Base-by-base conservation (phyloP, 805 yeast species). In the Brettanomyces nanus region DNA sequence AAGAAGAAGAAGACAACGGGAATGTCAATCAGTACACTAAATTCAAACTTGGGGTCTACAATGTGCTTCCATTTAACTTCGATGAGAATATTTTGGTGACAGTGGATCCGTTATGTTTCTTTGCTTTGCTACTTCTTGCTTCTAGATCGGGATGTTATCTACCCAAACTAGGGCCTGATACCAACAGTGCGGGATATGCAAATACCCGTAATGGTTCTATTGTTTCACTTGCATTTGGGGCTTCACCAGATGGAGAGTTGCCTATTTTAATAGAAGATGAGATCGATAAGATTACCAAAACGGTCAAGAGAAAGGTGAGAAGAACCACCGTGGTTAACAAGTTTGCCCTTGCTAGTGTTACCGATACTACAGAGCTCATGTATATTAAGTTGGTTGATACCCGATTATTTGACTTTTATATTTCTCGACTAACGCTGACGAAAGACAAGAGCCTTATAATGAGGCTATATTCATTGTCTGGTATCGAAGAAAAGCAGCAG, bases 251-350 rank as follows among this genome's bases (percentile, higher is more conserved):
- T 40, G 67, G 68, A 11, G 65, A 67, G 17, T 52, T 80, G 15
- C 86, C 86, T 0, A 56, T 78, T 1, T 57, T 76, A 10, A 58
- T 79, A 2, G 85, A 79, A 47, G 77, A 68, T 44, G 59, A 49
- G 19, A 46, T 56, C 13, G 47, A 53, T 45, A 71, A 59, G 35
- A 53, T 43, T 20, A 26, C 31, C 5, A 45, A 55, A 9, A 45
- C 49, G 19, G 46, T 55, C 2, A 58, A 46, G 32, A 55, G 71
- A 34, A 51, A 54, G 19, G 51, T 65, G 7, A 59, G 73, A 41
- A 56, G 65, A 4, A 51, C 65, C 3, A 48, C 59, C 0, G 47
- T 61, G 5, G 56, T 68, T 18, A 59, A 63, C 31, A 63, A 66
- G 13, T 51, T 65, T 19, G 57, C 63, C 30, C 37, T 56, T 11